Evolutionary conservation across 2,329 filamentous ascomycete species (phyloP).

Genomic region (Colletotrichum shisoi): DNA sequence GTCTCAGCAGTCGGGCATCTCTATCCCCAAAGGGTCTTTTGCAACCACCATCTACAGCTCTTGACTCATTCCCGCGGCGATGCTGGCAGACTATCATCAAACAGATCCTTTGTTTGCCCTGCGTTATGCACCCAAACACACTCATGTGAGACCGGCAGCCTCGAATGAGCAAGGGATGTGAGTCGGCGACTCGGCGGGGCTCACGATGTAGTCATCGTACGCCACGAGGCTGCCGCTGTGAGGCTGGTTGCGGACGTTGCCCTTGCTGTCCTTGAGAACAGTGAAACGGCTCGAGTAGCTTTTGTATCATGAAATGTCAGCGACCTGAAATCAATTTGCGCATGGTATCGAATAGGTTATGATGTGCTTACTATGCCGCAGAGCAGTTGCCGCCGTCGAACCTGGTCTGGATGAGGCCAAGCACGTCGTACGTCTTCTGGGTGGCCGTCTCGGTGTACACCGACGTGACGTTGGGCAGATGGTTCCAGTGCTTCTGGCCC

Average conservation of each 20-base stretch:
- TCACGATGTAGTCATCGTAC: slow-evolving; percentile 30
- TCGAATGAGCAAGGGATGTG: slow-evolving; percentile 18
- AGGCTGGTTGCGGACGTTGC: slow-evolving; percentile 15
- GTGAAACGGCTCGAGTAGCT: slow-evolving; percentile 31
- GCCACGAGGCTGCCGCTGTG: slow-evolving; percentile 20
- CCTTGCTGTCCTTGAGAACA: slow-evolving; percentile 14
- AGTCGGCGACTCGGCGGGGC: slow-evolving; percentile 14
- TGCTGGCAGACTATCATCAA: not conserved
- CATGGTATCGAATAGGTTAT: too few species aligned
- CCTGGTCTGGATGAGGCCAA: slow-evolving; percentile 16
- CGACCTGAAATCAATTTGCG: not conserved
- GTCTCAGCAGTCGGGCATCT: too few species aligned
- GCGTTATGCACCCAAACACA: not conserved
- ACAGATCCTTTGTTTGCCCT: not conserved
- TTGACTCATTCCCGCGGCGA: too few species aligned
- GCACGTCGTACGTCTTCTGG: slow-evolving; percentile 23
- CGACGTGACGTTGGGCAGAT: slow-evolving; percentile 25
- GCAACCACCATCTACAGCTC: too few species aligned
- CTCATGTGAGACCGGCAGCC: not conserved
- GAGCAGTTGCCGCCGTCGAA: slow-evolving; percentile 26
- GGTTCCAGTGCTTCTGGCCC: slow-evolving; percentile 29
- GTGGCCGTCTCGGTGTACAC: slow-evolving; percentile 21
- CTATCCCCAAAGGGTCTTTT: not conserved
- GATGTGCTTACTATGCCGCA: slow-evolving; percentile 10
- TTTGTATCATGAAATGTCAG: not conserved